These are phyloP conservation scores for Suillus bovinus DNA, from an alignment of 768 basidiomycete genomes.

Conservation along the genomic window DNA sequence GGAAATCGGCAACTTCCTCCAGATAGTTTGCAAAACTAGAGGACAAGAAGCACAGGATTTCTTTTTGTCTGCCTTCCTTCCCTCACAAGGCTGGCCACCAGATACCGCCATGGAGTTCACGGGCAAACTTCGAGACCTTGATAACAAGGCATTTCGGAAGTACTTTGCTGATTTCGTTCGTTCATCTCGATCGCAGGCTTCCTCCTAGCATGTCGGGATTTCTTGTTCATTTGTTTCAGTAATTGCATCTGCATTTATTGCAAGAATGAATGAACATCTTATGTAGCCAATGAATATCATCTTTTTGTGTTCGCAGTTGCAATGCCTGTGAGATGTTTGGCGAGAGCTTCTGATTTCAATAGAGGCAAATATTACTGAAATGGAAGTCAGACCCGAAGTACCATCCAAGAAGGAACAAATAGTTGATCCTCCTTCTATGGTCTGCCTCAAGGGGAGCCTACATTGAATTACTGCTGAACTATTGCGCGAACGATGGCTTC, in stretches of 20 bases:
- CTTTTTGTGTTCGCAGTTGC: background rate
- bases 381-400: slow-evolving; percentile 1
- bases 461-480: background rate
- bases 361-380: slow-evolving; percentile 28
- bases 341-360: slow-evolving; percentile 35
- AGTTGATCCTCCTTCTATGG: slow-evolving; percentile 2
- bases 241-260: background rate
- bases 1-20: slow-evolving; percentile 86
- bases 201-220: slow-evolving; percentile 43
- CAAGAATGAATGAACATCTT: too few species aligned
- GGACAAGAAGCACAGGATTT: slow-evolving; percentile 83
- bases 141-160: slow-evolving; percentile 77
- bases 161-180: slow-evolving; percentile 86
- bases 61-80: slow-evolving; percentile 77
- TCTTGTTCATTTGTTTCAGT: slow-evolving; percentile 4
- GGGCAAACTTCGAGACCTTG: slow-evolving; percentile 70
- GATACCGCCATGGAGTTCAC: slow-evolving; percentile 78
- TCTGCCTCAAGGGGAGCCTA: slow-evolving; percentile 5
- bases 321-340: slow-evolving; percentile 27
- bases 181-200: slow-evolving; percentile 55
- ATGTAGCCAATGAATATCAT: background rate
- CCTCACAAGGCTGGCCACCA: slow-evolving; percentile 85
- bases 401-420: background rate
- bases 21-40: slow-evolving; percentile 73
- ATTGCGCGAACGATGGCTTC: slow-evolving; percentile 28